Evolutionary conservation across 805 yeast species (phyloP).

Genomic region (Helenozyma rhizophorensis): DNA sequence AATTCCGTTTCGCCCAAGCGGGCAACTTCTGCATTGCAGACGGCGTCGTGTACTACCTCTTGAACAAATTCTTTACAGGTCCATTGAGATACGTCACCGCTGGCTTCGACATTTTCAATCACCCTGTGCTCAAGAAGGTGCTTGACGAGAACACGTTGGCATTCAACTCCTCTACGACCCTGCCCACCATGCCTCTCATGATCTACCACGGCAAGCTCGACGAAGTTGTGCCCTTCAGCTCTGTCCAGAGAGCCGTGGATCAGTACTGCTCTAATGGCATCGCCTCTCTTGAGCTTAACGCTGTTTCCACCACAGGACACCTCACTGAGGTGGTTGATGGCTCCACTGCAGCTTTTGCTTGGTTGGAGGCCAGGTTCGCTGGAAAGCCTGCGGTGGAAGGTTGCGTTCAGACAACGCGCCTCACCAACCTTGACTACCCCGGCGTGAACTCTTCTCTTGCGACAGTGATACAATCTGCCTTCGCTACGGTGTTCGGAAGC

Average conservation of each 20-base stretch:
- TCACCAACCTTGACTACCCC: too few species aligned
- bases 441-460: too few species aligned
- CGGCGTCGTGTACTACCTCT: too few species aligned
- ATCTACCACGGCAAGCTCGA: constrained; percentile 22
- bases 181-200: constrained; percentile 23
- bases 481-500: too few species aligned
- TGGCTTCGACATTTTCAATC: too few species aligned
- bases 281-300: constrained; percentile 24
- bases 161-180: constrained; percentile 1
- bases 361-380: constrained; percentile 10
- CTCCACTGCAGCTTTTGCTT: constrained; percentile 9
- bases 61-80: too few species aligned
- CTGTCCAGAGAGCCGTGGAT: constrained; percentile 16
- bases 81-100: too few species aligned
- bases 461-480: too few species aligned
- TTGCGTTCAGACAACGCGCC: too few species aligned
- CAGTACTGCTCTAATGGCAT: constrained; percentile 30
- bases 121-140: too few species aligned
- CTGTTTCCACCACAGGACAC: constrained; percentile 25
- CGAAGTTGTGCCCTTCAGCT: constrained; percentile 19
- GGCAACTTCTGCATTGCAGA: too few species aligned
- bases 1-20: too few species aligned
- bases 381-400: constrained; percentile 11
- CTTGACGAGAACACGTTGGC: constrained; percentile 10
- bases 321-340: constrained; percentile 17